A percentile compares a stretch with the other conserved stretches of the same genome.
Evolutionary conservation across 257 asterid genomes (phyloP).

Genomic region (Jacaranda copaia): DNA sequence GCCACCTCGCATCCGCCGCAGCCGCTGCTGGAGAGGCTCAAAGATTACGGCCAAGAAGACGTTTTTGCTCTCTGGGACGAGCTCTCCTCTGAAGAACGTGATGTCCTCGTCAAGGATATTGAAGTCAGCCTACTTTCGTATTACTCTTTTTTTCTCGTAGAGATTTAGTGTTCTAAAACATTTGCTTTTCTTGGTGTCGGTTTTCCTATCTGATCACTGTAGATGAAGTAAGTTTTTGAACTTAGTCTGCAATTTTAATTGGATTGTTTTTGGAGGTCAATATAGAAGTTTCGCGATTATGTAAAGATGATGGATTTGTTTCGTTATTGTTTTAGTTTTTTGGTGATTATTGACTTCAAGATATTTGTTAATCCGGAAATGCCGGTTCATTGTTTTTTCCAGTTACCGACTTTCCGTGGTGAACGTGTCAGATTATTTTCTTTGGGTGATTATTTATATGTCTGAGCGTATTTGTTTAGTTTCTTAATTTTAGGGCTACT

Average conservation of each 20-base stretch:
- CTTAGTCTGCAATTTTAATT: neutral
- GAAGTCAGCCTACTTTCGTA: constrained; percentile 52
- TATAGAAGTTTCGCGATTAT: neutral
- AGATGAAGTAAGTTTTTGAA: neutral
- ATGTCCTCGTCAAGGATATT: constrained; percentile 78
- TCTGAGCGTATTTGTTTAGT: constrained; percentile 11
- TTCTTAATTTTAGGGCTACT: constrained; percentile 31
- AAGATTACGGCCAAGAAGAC: constrained; percentile 96
- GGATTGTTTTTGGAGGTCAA: neutral
- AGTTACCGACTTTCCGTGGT: neutral
- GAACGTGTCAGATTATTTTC: neutral
- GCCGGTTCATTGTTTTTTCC: neutral
- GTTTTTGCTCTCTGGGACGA: constrained; percentile 88
- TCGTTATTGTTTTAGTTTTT: constrained; percentile 4
- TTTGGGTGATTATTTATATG: constrained; percentile 17
- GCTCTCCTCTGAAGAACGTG: constrained; percentile 76
- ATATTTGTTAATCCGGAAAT: constrained; percentile 9
- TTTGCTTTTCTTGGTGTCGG: constrained; percentile 29
- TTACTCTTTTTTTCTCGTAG: neutral
- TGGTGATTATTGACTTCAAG: constrained; percentile 8
- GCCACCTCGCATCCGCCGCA: constrained; percentile 64
- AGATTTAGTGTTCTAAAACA: constrained; percentile 11
- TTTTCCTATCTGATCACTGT: constrained; percentile 28
- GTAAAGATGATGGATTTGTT: constrained; percentile 21
- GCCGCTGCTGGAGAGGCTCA: constrained; percentile 87